A percentile compares a stretch with the other conserved stretches of the same genome.
These are phyloP conservation scores for Elaphomyces granulatus DNA, from an alignment of 495 filamentous ascomycete genomes.

Conservation along the genomic window DNA sequence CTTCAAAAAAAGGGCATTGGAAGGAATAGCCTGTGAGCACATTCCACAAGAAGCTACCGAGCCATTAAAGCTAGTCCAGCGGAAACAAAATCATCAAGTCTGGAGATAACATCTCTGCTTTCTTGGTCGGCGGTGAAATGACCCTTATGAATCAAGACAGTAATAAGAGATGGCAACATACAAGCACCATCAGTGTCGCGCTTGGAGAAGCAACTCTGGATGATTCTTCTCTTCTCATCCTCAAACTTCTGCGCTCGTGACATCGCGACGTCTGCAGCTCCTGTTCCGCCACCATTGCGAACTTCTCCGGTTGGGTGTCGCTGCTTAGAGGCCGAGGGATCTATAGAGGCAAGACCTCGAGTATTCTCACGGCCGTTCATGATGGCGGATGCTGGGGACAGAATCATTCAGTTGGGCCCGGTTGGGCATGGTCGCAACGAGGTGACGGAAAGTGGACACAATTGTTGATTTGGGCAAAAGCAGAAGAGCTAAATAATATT, in stretches of 20 bases:
- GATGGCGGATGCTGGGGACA: slow-evolving; percentile 13
- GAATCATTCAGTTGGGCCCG: too few relatives aligned
- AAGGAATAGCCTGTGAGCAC: neutral
- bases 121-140: too few relatives aligned
- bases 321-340: slow-evolving; percentile 16
- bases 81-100: too few relatives aligned
- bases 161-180: slow-evolving; percentile 30
- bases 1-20: neutral
- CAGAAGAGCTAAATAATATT: too few relatives aligned
- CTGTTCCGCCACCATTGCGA: slow-evolving; percentile 17
- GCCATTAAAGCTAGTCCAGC: neutral
- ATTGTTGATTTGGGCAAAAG: too few relatives aligned
- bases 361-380: slow-evolving; percentile 28
- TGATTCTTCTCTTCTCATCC: slow-evolving; percentile 87
- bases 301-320: slow-evolving; percentile 22
- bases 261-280: slow-evolving; percentile 23
- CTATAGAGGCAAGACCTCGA: slow-evolving; percentile 17
- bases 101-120: too few relatives aligned
- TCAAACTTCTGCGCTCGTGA: slow-evolving; percentile 82
- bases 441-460: too few relatives aligned
- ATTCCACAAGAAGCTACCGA: slow-evolving; percentile 6
- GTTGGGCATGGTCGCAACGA: too few relatives aligned
- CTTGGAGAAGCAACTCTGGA: slow-evolving; percentile 82
- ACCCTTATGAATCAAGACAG: too few relatives aligned
- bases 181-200: slow-evolving; percentile 67